Percentiles rank a stretch among this genome's conserved stretches.
These are phyloP conservation scores for Lasiosphaeria hispida DNA, from an alignment of 495 filamentous ascomycete genomes.

Conservation along the genomic window DNA sequence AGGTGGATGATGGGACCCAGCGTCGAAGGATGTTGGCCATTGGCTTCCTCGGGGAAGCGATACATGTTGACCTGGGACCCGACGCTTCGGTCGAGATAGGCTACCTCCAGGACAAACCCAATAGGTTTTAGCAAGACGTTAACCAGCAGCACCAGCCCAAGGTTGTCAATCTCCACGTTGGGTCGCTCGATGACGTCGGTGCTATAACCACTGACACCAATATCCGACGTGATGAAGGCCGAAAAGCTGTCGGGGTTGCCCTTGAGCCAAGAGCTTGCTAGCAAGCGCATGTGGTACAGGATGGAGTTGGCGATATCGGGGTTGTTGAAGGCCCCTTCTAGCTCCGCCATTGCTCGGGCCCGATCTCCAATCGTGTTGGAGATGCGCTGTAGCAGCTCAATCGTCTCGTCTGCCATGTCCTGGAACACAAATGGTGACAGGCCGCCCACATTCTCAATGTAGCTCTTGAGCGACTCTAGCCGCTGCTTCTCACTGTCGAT, in stretches of 20 bases:
- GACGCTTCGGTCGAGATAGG: conserved; percentile 86
- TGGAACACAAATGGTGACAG: conserved; percentile 67
- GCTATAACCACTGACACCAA: conserved; percentile 67
- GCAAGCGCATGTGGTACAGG: conserved; percentile 65
- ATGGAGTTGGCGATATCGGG: conserved; percentile 63
- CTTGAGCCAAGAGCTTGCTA: conserved; percentile 88
- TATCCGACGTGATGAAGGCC: conserved; percentile 61
- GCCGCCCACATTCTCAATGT: conserved; percentile 66
- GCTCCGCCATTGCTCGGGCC: conserved; percentile 55
- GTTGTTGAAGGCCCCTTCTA: conserved; percentile 77
- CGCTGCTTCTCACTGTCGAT: conserved; percentile 68
- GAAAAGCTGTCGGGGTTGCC: conserved; percentile 64
- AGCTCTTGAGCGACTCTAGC: conserved; percentile 65
- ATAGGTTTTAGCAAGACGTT: conserved; percentile 79
- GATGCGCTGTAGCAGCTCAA: conserved; percentile 60
- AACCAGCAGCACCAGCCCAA: conserved; percentile 72
- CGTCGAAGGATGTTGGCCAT: conserved; percentile 43
- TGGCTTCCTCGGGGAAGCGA: conserved; percentile 59
- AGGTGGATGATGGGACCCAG: conserved; percentile 48
- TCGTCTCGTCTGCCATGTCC: conserved; percentile 77
- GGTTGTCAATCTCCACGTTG: conserved; percentile 82
- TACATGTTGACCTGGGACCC: conserved; percentile 78
- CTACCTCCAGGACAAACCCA: conserved; percentile 77
- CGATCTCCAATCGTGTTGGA: conserved; percentile 52
- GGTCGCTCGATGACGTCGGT: conserved; percentile 66